Evolutionary conservation across 2,329 filamentous ascomycete species (phyloP), one percentile per base, ranked within the genome.

Genomic region (Colletotrichum zoysiae): DNA sequence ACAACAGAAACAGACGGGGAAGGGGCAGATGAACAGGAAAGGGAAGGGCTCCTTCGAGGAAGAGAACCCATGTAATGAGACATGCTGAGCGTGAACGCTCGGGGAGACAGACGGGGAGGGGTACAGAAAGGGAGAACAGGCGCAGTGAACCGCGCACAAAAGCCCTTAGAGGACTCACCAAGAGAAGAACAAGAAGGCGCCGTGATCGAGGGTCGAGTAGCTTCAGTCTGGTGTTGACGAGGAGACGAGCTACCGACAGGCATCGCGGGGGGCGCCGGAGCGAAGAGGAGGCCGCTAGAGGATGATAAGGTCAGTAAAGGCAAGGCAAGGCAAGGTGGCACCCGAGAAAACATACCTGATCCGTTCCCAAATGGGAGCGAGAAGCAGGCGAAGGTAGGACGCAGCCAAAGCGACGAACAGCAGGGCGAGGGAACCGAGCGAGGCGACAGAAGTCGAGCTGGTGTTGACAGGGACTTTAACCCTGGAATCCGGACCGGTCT

Each of bases 201-300:
- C 61, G 61, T 64, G 61, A 64, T 64, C 61, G 50, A 64, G 61
- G 48, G 23, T 40, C 61, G 61, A n/a, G 48, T 18, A 44, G 48
- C 50, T 64, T 35, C 9, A 33, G 48, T 64, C 48, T 44, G 48
- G 11, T 11, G 23, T 55, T 64, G 61, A 44, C 35, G 35, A 64
- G 46, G 23, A 55, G 61, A 64, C 61, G 48, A 55, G 61, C 61
- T 53, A 6, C 12, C 16, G 61, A 51, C 46, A 53, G 53, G 61
- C 61, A 64, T 55, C 50, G 61, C 61, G 48, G 38, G 61, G 48
- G 48, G 61, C 35, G 61, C n/a, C 23, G 48, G 48, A 50, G 59
- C 44, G 50, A 53, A 35, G 50, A 64, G 50, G 18, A 44, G 35
- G 11, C 50, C 23, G 16, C 59, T 62, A 12, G 5, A 64, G 4